Evolutionary conservation across 2,329 filamentous ascomycete genomes (phyloP).

Genomic region (Fusarium sp.): DNA sequence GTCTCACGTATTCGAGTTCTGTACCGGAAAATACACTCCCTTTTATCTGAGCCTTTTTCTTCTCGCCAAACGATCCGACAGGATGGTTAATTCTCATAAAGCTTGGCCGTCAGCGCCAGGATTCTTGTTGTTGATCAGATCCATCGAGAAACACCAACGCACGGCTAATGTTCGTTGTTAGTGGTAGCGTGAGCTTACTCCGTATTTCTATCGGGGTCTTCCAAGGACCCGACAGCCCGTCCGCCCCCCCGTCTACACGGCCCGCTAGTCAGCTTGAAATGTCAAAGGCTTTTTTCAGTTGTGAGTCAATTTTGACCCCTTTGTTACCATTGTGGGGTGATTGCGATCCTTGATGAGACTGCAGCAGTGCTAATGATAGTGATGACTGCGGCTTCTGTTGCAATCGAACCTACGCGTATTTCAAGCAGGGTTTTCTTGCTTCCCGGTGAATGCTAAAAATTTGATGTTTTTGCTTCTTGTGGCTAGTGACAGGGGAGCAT

Average conservation of each 20-base stretch:
- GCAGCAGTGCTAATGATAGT: neutral
- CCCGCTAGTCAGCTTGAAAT: constrained; percentile 1
- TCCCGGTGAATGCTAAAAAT: neutral
- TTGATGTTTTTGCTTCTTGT: neutral
- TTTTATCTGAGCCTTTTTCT: neutral
- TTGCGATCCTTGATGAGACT: neutral
- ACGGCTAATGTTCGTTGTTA: neutral
- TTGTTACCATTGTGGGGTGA: neutral
- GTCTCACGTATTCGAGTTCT: neutral
- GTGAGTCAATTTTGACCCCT: neutral
- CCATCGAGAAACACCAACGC: neutral
- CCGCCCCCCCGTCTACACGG: constrained; percentile 5
- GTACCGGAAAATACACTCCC: neutral
- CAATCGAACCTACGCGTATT: neutral
- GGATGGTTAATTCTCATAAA: neutral
- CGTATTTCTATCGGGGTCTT: constrained; percentile 44
- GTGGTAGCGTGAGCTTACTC: neutral
- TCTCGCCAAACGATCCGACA: neutral
- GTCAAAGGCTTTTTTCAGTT: neutral
- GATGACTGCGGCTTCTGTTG: neutral
- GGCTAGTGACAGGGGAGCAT: neutral
- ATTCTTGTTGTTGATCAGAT: neutral
- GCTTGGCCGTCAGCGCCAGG: constrained; percentile 16
- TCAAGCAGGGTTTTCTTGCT: neutral
- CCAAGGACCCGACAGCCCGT: constrained; percentile 46